phyloP scores from a whole-genome alignment of 108 stramenopile genomes.

The Aurantiochytrium sp. region DNA sequence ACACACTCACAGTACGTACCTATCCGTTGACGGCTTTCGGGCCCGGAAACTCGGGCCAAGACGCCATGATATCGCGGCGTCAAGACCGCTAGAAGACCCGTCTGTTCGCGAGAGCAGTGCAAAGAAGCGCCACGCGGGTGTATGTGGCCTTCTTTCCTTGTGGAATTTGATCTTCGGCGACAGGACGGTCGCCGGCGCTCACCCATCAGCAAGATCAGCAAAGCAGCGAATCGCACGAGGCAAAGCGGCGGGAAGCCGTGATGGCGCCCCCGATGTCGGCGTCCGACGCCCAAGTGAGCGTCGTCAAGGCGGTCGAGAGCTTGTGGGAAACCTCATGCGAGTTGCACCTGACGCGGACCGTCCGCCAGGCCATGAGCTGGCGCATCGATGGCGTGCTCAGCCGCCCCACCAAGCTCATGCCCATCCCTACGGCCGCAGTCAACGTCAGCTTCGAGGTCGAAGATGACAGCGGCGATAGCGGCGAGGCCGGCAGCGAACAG shows the following conservation, averaged over 20 bases:
- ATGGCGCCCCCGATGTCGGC: slow-evolving; percentile 17
- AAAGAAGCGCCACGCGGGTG: too few species aligned
- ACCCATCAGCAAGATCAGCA: too few species aligned
- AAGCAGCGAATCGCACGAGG: too few species aligned
- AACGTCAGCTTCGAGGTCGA: background rate
- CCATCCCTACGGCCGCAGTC: background rate
- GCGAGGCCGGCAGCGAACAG: too few species aligned
- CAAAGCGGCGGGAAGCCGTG: too few species aligned
- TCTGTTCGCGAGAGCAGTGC: too few species aligned
- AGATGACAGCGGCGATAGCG: background rate
- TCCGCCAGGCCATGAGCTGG: background rate
- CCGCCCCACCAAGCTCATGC: background rate
- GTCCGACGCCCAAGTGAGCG: background rate
- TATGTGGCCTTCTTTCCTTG: too few species aligned
- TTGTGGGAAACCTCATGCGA: background rate
- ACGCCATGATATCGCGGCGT: background rate
- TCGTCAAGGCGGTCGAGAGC: background rate
- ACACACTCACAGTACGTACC: too few species aligned
- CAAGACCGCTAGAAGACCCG: background rate
- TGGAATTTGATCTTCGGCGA: too few species aligned
- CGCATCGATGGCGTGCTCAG: background rate
- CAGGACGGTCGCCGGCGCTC: too few species aligned
- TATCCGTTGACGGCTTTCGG: background rate
- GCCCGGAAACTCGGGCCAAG: background rate
- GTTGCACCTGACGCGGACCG: background rate